A percentile compares a stretch with the other conserved stretches of the same genome.
phyloP scores from a whole-genome alignment of 1,284 basidiomycete genomes.

The Boletus hoseneyae region DNA sequence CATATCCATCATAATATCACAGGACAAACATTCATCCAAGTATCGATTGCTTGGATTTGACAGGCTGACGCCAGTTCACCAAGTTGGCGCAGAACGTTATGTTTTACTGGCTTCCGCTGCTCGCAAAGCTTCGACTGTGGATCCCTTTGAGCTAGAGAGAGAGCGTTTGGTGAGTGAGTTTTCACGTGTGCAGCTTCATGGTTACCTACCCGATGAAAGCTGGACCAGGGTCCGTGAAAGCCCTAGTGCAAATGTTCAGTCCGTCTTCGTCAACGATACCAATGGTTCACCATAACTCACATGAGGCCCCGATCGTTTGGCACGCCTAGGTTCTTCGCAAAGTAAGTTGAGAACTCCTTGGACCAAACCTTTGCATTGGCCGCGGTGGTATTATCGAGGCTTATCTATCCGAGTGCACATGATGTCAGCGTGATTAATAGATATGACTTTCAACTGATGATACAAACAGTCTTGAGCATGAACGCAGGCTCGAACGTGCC shows the following conservation, averaged over 20 bases:
- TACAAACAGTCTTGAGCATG: conserved; percentile 51
- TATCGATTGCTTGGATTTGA: neutral
- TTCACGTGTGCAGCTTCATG: neutral
- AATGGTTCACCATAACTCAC: conserved; percentile 27
- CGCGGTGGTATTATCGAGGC: conserved; percentile 53
- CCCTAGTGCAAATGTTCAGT: conserved; percentile 50
- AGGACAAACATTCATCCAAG: neutral
- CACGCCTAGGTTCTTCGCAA: conserved; percentile 50
- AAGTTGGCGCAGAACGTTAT: neutral
- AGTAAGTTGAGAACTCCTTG: conserved; percentile 50
- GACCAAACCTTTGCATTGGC: conserved; percentile 51
- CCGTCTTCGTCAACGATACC: conserved; percentile 36
- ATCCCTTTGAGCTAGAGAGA: conserved; percentile 12
- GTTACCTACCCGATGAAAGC: conserved; percentile 48
- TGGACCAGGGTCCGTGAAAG: conserved; percentile 58
- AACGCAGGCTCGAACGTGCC: conserved; percentile 65
- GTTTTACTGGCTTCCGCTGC: neutral
- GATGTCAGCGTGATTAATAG: conserved; percentile 1
- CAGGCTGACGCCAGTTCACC: neutral
- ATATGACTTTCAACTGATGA: neutral
- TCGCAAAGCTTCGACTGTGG: conserved; percentile 13
- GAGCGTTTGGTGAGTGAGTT: neutral
- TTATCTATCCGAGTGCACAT: conserved; percentile 37
- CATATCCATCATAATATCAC: neutral
- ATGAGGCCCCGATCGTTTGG: conserved; percentile 53